A percentile compares a stretch with the other conserved stretches of the same genome.
phyloP scores from a whole-genome alignment of 371 early-diverging fungal genomes.

The Saksenaea vasiformis region DNA sequence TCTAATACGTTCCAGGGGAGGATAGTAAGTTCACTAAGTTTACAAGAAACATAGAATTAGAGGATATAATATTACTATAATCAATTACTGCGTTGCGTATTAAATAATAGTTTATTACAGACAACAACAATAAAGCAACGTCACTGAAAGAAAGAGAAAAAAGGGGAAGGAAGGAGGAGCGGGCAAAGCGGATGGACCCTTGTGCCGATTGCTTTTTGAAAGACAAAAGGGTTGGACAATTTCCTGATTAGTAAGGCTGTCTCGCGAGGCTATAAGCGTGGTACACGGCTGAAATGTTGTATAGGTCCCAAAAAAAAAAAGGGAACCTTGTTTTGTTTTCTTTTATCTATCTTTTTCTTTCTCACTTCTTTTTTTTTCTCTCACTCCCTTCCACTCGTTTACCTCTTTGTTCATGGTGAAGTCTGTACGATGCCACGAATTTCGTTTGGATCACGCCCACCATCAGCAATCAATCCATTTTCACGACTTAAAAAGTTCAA shows the following conservation, averaged over 20 bases:
- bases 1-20: not conserved
- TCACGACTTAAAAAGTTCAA: not conserved
- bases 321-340: not conserved
- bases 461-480: not conserved
- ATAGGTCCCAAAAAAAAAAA: slow-evolving; percentile 1
- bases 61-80: not conserved
- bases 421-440: not conserved
- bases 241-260: not conserved
- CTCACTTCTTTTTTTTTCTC: not conserved
- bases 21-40: not conserved
- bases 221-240: slow-evolving; percentile 4
- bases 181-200: not conserved
- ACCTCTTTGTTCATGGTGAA: not conserved
- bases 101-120: not conserved
- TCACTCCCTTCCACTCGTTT: slow-evolving; percentile 2
- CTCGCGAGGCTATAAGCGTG: slow-evolving; percentile 5
- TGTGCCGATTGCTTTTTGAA: not conserved
- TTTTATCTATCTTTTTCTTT: not conserved
- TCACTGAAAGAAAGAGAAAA: not conserved
- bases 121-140: not conserved
- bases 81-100: not conserved
- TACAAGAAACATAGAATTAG: not conserved
- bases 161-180: not conserved
- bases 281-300: slow-evolving; percentile 5
- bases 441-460: not conserved